These are phyloP conservation scores for Plasmodium sp. DNA, from an alignment of 169 alveolate genomes.

Conservation along the genomic window DNA sequence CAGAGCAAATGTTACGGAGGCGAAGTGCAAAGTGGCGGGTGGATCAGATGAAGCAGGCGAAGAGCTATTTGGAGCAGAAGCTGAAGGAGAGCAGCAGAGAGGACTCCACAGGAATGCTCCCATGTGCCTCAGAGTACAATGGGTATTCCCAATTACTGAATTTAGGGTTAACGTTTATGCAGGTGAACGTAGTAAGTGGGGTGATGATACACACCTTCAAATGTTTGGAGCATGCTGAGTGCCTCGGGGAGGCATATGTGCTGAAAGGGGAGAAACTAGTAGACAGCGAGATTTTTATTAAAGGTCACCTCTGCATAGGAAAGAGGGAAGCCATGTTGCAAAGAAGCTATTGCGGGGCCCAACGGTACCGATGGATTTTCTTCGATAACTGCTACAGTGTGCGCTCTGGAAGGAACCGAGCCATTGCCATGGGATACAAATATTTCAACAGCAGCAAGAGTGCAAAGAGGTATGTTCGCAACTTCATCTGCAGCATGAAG, in stretches of 20 bases:
- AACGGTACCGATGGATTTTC: slow-evolving; percentile 15
- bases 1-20: neutral
- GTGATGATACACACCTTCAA: neutral
- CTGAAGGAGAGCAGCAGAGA: neutral
- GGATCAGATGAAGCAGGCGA: neutral
- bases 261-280: neutral
- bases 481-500: slow-evolving; percentile 25
- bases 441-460: slow-evolving; percentile 34
- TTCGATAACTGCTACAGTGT: slow-evolving; percentile 1
- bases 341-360: neutral
- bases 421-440: slow-evolving; percentile 33
- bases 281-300: neutral
- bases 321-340: neutral
- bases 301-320: slow-evolving; percentile 9
- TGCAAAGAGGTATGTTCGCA: slow-evolving; percentile 35
- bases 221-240: slow-evolving; percentile 4
- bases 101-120: neutral
- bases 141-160: neutral
- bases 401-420: slow-evolving; percentile 21
- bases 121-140: neutral
- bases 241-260: neutral
- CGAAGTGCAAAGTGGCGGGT: neutral
- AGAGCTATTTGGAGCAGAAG: neutral
- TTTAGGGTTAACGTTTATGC: neutral
- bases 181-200: neutral